phyloP scores from a whole-genome alignment of 2,329 filamentous ascomycete genomes.

The Colletotrichum sp. region DNA sequence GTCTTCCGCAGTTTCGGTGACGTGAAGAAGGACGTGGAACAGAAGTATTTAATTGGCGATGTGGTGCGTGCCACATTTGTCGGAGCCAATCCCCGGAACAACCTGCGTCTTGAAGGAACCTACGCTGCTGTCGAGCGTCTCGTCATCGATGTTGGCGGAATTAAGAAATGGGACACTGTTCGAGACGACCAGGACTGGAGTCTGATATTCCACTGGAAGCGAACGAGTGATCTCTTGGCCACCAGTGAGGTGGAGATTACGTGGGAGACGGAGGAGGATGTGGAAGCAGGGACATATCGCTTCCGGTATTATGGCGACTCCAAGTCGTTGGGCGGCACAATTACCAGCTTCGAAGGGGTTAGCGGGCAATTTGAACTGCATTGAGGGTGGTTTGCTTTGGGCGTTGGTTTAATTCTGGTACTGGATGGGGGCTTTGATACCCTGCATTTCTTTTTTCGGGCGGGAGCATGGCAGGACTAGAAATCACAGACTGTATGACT shows the following conservation, averaged over 20 bases:
- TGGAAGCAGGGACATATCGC: constrained; percentile 69
- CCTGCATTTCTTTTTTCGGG: not conserved
- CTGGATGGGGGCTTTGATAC: not conserved
- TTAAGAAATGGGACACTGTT: constrained; percentile 64
- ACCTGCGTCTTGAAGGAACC: constrained; percentile 77
- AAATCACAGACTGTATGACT: not conserved
- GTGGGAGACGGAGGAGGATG: constrained; percentile 77
- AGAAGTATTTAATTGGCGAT: constrained; percentile 61
- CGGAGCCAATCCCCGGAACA: constrained; percentile 88
- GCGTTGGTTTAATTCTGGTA: not conserved
- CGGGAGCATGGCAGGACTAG: not conserved
- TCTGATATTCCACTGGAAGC: constrained; percentile 79
- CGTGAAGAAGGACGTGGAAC: constrained; percentile 57
- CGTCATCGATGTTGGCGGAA: constrained; percentile 29
- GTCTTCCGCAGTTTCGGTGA: constrained; percentile 74
- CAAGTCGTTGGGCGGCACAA: constrained; percentile 66
- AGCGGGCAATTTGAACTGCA: constrained; percentile 55
- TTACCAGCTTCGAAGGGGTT: constrained; percentile 72
- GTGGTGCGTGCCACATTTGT: constrained; percentile 73
- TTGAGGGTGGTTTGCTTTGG: not conserved
- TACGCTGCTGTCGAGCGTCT: constrained; percentile 77
- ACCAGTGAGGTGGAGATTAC: constrained; percentile 76
- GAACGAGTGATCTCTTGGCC: constrained; percentile 71
- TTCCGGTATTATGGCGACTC: constrained; percentile 83
- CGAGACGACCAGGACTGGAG: constrained; percentile 84